Evolutionary conservation across 2,329 filamentous ascomycete species (phyloP).

Genomic region (Colletotrichum falcatum): DNA sequence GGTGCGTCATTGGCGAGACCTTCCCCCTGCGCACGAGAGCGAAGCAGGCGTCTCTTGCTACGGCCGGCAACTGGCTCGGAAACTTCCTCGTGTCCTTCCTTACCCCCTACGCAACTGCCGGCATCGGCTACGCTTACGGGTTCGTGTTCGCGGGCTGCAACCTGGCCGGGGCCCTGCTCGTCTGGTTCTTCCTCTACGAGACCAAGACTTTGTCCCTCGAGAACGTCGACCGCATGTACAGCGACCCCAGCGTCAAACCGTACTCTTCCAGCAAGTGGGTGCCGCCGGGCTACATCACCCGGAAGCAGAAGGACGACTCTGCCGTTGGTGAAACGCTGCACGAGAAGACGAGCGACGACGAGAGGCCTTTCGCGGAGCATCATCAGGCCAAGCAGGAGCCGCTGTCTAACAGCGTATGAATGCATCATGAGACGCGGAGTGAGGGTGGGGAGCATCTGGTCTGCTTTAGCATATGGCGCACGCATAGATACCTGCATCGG

Average conservation of each 20-base stretch:
- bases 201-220: slow-evolving; percentile 74
- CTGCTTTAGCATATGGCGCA: not conserved
- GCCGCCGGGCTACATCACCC: slow-evolving; percentile 58
- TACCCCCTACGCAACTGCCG: slow-evolving; percentile 72
- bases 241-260: slow-evolving; percentile 67
- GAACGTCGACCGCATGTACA: slow-evolving; percentile 79
- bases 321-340: slow-evolving; percentile 15
- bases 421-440: not conserved
- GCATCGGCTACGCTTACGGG: slow-evolving; percentile 72
- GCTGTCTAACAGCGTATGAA: slow-evolving; percentile 13
- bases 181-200: slow-evolving; percentile 79
- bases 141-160: slow-evolving; percentile 75
- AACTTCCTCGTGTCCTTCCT: slow-evolving; percentile 78
- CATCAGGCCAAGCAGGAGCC: slow-evolving; percentile 18
- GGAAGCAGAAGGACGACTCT: slow-evolving; percentile 51
- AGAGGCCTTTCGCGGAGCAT: slow-evolving; percentile 30
- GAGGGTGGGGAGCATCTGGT: not conserved
- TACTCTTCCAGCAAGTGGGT: slow-evolving; percentile 70
- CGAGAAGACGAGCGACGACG: slow-evolving; percentile 32
- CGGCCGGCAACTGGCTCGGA: slow-evolving; percentile 68
- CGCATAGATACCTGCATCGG: not conserved
- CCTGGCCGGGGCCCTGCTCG: slow-evolving; percentile 66
- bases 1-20: slow-evolving; percentile 76
- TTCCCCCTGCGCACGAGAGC: slow-evolving; percentile 69
- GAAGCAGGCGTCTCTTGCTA: slow-evolving; percentile 66